A percentile compares a stretch with the other conserved stretches of the same genome.
phyloP scores from a whole-genome alignment of 805 yeast genomes.

The Candida fluviatilis region DNA sequence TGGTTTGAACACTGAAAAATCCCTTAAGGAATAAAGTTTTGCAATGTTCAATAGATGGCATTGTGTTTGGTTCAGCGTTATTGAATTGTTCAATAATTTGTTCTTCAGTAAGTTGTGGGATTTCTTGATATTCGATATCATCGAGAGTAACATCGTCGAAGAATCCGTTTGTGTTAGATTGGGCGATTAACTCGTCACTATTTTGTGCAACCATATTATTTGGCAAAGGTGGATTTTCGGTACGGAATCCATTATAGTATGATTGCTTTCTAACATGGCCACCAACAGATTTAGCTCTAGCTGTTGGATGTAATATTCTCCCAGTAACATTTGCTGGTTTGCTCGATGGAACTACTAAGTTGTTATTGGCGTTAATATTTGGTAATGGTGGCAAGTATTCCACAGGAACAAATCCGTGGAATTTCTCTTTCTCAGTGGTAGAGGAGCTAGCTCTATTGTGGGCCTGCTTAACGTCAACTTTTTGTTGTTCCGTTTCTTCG shows the following conservation, averaged over 20 bases:
- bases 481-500: constrained; percentile 6
- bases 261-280: constrained; percentile 66
- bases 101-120: constrained; percentile 37
- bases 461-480: constrained; percentile 5
- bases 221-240: constrained; percentile 39
- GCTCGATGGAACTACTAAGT: constrained; percentile 13
- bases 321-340: constrained; percentile 11
- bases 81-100: constrained; percentile 40
- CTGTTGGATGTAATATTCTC: constrained; percentile 65
- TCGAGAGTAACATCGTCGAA: constrained; percentile 55
- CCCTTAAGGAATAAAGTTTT: constrained; percentile 88
- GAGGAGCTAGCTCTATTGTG: constrained; percentile 16
- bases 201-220: constrained; percentile 36
- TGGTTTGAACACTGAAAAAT: constrained; percentile 90
- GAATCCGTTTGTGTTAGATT: constrained; percentile 40
- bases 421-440: constrained; percentile 17
- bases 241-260: constrained; percentile 13
- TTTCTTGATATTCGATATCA: constrained; percentile 25
- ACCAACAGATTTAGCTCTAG: constrained; percentile 85
- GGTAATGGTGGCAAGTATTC: constrained; percentile 45
- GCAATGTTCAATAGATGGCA: constrained; percentile 94
- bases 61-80: constrained; percentile 65
- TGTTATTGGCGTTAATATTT: constrained; percentile 28
- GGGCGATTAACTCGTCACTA: constrained; percentile 37
- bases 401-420: constrained; percentile 39